Evolutionary conservation across 2,329 filamentous ascomycete genomes (phyloP), one percentile per base, ranked within the genome.

Genomic region (Bipolaris oryzae): DNA sequence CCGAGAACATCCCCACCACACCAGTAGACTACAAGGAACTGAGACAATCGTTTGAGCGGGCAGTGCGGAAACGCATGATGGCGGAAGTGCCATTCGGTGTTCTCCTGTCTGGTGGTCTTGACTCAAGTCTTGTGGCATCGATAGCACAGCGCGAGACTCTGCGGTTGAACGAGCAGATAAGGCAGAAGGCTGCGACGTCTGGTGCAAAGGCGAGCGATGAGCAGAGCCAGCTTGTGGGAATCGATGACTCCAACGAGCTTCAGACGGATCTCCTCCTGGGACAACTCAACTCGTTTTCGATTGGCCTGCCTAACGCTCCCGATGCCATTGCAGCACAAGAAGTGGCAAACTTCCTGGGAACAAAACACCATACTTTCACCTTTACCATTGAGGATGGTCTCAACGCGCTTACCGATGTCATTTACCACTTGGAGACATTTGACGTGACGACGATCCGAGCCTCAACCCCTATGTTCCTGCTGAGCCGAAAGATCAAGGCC

Each of bases 401-500:
- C 74, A 94, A 99, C 79, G 94, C 95, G 16, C 87, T 99, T 7
- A 96, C 91, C 34, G 95, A 99, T 77, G 95, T 99, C 75, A 98
- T 99, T 75, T 97, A 90, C 82, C 95, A 99, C 80, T 87, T 99
- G 60, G 95, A 99, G 82, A 92, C 92, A 13, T 99, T 95, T 80
- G 95, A 99, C 76, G 95, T 99, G 23, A 99, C 95, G 50, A 99
- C 95, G 3, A 98, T 99, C 75, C 92, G 95, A 74, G 95, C 95
- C 53, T 98, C 94, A 10, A 99, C 95, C 10, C 95, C 95, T 65
- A 99, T 99, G 95, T 99, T 97, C 81, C 83, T 99, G 62, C 85
- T 99, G 45, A 95, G 92, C 60, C 89, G 96, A 76, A 99, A 99
- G 84, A 99, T 99, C 84, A 99, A 99, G 85, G 95, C 93, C 34